Conservation (phyloP, 345 rosid species). For the Rhizophora apiculata region DNA sequence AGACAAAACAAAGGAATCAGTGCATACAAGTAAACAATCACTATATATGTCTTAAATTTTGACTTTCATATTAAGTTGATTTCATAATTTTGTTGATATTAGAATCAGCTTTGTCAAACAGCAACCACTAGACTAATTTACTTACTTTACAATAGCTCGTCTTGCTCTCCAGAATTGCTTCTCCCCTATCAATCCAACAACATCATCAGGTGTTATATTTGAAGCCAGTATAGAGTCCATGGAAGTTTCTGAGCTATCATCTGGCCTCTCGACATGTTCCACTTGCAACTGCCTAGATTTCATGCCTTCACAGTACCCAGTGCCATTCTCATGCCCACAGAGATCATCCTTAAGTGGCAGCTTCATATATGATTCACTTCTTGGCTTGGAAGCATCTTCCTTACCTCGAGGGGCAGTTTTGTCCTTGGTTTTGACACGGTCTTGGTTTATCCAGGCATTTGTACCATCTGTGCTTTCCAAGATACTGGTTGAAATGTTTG, state of each 20-base stretch:
- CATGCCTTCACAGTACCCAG: conserved; percentile 15
- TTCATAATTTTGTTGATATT: background rate
- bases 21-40: background rate
- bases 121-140: conserved; percentile 13
- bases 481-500: conserved; percentile 24
- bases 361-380: conserved; percentile 34
- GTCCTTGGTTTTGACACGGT: conserved; percentile 16
- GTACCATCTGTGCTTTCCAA: conserved; percentile 16
- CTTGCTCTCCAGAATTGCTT: conserved; percentile 70
- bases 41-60: background rate
- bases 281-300: conserved; percentile 8
- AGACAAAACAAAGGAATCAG: background rate
- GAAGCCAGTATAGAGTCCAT: conserved; percentile 38
- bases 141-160: conserved; percentile 69
- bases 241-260: conserved; percentile 28
- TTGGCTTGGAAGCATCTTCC: conserved; percentile 31
- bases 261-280: conserved; percentile 11
- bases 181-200: conserved; percentile 60
- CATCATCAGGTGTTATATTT: conserved; percentile 52
- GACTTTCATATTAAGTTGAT: background rate
- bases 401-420: conserved; percentile 22
- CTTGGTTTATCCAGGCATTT: conserved; percentile 15
- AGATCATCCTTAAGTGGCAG: conserved; percentile 24
- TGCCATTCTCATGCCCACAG: conserved; percentile 30
- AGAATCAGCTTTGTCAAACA: background rate